These are phyloP conservation scores for Neurospora hispaniola DNA, from an alignment of 495 filamentous ascomycete species.

Conservation along the genomic window DNA sequence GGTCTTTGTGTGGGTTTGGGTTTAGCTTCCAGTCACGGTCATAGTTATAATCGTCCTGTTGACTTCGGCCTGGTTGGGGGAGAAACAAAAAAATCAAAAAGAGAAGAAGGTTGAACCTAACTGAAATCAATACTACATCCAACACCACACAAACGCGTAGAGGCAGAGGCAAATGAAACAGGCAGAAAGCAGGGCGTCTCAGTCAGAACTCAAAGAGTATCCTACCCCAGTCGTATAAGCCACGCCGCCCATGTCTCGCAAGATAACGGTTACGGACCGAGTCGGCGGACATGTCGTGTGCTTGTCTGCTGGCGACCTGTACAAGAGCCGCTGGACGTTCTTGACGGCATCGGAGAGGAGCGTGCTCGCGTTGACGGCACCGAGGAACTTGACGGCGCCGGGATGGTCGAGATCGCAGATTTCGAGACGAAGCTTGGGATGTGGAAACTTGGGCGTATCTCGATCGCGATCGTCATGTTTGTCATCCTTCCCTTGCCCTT, in stretches of 20 bases:
- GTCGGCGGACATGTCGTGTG: constrained; percentile 34
- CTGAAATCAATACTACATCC: neutral
- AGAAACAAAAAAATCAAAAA: too few species aligned
- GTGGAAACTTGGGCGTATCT: constrained; percentile 20
- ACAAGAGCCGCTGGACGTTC: constrained; percentile 55
- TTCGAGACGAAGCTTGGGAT: constrained; percentile 61
- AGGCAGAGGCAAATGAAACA: neutral
- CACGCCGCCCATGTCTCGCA: constrained; percentile 68
- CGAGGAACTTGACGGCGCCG: constrained; percentile 53
- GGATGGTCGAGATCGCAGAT: constrained; percentile 57
- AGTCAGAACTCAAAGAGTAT: neutral
- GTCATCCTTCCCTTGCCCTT: neutral
- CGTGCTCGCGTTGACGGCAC: constrained; percentile 43
- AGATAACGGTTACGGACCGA: constrained; percentile 79
- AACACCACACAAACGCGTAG: neutral
- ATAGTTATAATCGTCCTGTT: neutral
- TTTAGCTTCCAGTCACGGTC: neutral
- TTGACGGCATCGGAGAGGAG: constrained; percentile 51
- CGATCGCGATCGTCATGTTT: neutral
- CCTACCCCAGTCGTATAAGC: constrained; percentile 71
- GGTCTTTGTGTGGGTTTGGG: constrained; percentile 16
- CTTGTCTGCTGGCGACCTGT: constrained; percentile 32
- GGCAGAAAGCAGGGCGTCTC: neutral
- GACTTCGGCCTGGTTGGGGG: too few species aligned
- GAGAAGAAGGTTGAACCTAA: too few species aligned